These are phyloP conservation scores for Cladochytrium replicatum DNA, from an alignment of 192 early-diverging fungal species.

Conservation along the genomic window DNA sequence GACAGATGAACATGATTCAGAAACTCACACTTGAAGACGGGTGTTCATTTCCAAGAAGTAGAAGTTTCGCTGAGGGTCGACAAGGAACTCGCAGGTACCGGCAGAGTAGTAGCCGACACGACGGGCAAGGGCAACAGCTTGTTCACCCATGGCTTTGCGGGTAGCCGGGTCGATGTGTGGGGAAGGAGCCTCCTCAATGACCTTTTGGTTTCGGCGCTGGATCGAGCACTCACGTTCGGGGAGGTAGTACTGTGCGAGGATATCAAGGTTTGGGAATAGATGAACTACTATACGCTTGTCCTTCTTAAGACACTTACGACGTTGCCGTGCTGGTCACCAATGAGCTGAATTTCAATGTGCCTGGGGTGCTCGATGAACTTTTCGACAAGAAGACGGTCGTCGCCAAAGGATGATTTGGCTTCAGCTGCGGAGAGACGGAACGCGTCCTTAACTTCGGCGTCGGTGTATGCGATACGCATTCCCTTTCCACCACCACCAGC, in stretches of 20 bases:
- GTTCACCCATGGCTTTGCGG: conserved; percentile 63
- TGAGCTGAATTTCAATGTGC: conserved; percentile 92
- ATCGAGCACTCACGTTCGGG: conserved; percentile 97
- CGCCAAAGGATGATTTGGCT: conserved; percentile 76
- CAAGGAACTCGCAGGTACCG: conserved; percentile 90
- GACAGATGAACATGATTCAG: too few relatives aligned
- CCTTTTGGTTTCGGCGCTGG: conserved; percentile 97
- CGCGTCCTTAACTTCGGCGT: conserved; percentile 67
- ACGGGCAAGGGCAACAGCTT: conserved; percentile 67
- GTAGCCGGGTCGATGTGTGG: conserved; percentile 52
- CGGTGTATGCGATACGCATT: conserved; percentile 86
- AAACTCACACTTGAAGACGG: conserved; percentile 73
- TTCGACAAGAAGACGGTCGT: conserved; percentile 81
- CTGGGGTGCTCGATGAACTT: conserved; percentile 87
- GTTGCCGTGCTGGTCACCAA: conserved; percentile 96
- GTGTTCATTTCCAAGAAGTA: conserved; percentile 98
- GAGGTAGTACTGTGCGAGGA: conserved; percentile 68
- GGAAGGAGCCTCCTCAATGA: conserved; percentile 94
- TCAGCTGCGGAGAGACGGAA: conserved; percentile 72
- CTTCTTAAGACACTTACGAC: conserved; percentile 84
- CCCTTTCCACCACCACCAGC: conserved; percentile 98
- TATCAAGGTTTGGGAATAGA: conserved; percentile 62
- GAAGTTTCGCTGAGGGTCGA: conserved; percentile 70
- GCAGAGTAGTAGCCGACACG: conserved; percentile 83
- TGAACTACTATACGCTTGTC: conserved; percentile 66